These are phyloP conservation scores for Trichoderma atroviride DNA, from an alignment of 2,329 filamentous ascomycete species.

Conservation along the genomic window DNA sequence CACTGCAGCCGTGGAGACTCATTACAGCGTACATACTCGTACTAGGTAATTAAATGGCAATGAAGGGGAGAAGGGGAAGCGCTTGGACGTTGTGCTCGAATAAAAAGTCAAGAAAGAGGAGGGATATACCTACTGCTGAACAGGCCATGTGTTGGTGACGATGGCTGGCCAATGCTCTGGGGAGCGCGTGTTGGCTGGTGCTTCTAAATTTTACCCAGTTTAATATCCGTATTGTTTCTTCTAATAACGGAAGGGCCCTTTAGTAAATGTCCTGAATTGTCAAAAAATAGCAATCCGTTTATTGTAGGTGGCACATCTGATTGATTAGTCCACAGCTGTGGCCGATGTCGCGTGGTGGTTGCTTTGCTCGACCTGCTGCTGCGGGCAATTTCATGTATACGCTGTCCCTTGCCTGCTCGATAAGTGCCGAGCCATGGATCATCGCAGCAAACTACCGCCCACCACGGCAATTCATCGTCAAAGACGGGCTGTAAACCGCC, in stretches of 20 bases:
- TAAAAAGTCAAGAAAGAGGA: not conserved
- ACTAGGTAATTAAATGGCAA: not conserved
- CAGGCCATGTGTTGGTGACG: not conserved
- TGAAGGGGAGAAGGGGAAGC: not conserved
- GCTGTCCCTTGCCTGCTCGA: not conserved
- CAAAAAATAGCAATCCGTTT: not conserved
- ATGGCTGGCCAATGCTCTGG: not conserved
- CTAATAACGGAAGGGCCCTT: not conserved
- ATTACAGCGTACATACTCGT: not conserved
- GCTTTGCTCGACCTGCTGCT: not conserved
- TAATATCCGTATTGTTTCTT: not conserved
- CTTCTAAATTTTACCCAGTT: not conserved
- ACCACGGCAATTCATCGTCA: not conserved
- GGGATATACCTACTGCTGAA: not conserved
- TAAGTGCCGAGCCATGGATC: not conserved
- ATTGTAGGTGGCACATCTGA: no score
- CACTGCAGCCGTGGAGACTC: not conserved
- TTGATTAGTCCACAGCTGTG: not conserved
- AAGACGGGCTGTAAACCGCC: not conserved
- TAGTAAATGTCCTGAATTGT: not conserved
- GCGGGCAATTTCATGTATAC: not conserved
- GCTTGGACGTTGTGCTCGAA: not conserved
- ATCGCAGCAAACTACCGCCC: not conserved
- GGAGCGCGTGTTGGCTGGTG: not conserved
- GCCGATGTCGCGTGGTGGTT: not conserved